These are phyloP conservation scores for Paulownia fortunei DNA, from an alignment of 257 asterid species.

Conservation along the genomic window DNA sequence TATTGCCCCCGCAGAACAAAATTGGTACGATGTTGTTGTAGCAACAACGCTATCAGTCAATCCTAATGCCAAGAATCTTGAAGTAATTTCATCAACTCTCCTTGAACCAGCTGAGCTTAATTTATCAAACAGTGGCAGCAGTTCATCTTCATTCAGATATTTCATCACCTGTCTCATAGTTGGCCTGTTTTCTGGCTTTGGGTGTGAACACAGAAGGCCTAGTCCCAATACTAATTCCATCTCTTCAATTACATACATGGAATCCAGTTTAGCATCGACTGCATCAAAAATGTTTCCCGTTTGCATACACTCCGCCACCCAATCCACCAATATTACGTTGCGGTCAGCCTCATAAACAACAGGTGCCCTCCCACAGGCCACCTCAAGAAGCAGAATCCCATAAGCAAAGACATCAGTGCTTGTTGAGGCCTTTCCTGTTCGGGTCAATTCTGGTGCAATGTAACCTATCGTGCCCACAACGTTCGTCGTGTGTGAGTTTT, in stretches of 20 bases:
- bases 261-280: slow-evolving; percentile 51
- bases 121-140: slow-evolving; percentile 45
- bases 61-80: slow-evolving; percentile 46
- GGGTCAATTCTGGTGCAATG: slow-evolving; percentile 72
- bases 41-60: slow-evolving; percentile 29
- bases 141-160: slow-evolving; percentile 55
- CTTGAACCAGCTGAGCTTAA: slow-evolving; percentile 45
- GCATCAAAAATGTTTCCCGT: slow-evolving; percentile 52
- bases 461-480: slow-evolving; percentile 93
- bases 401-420: slow-evolving; percentile 67
- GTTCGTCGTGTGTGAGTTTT: slow-evolving; percentile 60
- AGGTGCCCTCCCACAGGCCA: slow-evolving; percentile 68
- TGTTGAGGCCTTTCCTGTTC: slow-evolving; percentile 69
- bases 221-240: slow-evolving; percentile 65
- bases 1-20: slow-evolving; percentile 45
- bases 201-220: slow-evolving; percentile 77
- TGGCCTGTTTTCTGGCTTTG: slow-evolving; percentile 57
- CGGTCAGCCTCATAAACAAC: slow-evolving; percentile 43
- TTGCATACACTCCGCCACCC: slow-evolving; percentile 61
- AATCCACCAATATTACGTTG: slow-evolving; percentile 60
- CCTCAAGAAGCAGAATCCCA: slow-evolving; percentile 78
- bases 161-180: slow-evolving; percentile 56
- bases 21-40: slow-evolving; percentile 32
- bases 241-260: slow-evolving; percentile 45
- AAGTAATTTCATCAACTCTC: slow-evolving; percentile 40